Conservation (phyloP, 768 basidiomycete genomes). For the Pleurotus eryngii region DNA sequence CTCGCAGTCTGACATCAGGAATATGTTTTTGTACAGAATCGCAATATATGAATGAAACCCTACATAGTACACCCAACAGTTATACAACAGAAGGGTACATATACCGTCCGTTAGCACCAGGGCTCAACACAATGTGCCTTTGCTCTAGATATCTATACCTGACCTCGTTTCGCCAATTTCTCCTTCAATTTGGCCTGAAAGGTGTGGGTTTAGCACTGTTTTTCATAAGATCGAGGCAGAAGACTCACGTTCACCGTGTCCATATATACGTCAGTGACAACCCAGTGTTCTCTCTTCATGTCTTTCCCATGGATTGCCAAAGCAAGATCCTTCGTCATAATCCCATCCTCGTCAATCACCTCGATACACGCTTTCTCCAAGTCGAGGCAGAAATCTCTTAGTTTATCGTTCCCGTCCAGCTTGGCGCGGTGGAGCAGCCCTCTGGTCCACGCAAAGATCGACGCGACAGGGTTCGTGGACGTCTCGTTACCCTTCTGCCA, state of each 20-base stretch:
- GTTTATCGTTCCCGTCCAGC: conserved; percentile 77
- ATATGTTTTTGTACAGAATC: too few species aligned
- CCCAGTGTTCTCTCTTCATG: conserved; percentile 95
- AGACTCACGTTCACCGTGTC: conserved; percentile 80
- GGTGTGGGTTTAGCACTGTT: neutral
- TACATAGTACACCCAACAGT: too few species aligned
- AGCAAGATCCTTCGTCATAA: conserved; percentile 98
- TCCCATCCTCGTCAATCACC: conserved; percentile 82
- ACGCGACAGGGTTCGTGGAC: conserved; percentile 97
- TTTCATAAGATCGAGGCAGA: neutral
- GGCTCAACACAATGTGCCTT: too few species aligned
- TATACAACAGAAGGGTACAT: too few species aligned
- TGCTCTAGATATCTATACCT: neutral
- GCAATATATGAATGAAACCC: too few species aligned
- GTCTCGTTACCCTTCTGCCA: conserved; percentile 97
- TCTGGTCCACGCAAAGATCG: conserved; percentile 98
- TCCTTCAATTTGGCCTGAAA: neutral
- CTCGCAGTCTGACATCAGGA: too few species aligned
- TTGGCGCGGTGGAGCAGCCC: conserved; percentile 91
- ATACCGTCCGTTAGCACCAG: too few species aligned
- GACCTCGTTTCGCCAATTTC: neutral
- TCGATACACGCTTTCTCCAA: conserved; percentile 89
- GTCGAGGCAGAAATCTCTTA: conserved; percentile 70
- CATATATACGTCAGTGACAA: conserved; percentile 92
- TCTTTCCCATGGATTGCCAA: conserved; percentile 89